Base-by-base conservation (phyloP, 371 early-diverging fungal species). In the Actinomortierella wolfii region DNA sequence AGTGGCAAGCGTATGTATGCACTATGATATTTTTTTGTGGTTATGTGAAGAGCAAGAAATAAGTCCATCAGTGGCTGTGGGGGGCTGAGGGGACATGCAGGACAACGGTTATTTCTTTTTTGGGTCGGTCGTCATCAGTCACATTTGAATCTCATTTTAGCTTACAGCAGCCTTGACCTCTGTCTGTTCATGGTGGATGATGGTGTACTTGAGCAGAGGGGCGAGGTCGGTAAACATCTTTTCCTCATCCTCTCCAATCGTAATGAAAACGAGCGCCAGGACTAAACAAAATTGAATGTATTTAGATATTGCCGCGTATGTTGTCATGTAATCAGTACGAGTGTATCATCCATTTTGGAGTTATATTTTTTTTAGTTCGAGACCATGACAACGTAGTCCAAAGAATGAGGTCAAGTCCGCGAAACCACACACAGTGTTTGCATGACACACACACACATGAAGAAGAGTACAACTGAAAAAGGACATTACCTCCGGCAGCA, bases 181-280 rank as follows among this genome's bases (percentile, higher is more conserved):
- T 2, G 67, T 57, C 34, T 77, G 67, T 15, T 77, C 77, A 46
- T 68, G 78, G 61, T 84, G 76, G 25, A 76, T 78, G 25, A 80
- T 77, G 18, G 78, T 80, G 56, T 68, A 77, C 60, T 81, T 80
- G 28, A 87, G 67, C 18, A 79, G 56, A 13, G 80, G 78, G 42
- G 82, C 69, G 17, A 86, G 73, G 52, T 79, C 74, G 53, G 82
- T 80, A 54, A 86, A 89, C 51, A 83, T 78, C 46, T 81, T 78
- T 52, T 88, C 89, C 26, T 83, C 82, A 43, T 82, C 86, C 24
- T 84, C 81, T 28, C 89, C 90, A 58, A 89, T 80, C 44, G 82
- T 88, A 34, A 92, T 70, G 69, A 92, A 92, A 17, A 81, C 78
- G 9, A 90, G 78, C 9, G 83, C 78, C 21, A 89, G 81, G 2